phyloP scores from a whole-genome alignment of 73 alveolate genomes.

The Urostyla sp. region DNA sequence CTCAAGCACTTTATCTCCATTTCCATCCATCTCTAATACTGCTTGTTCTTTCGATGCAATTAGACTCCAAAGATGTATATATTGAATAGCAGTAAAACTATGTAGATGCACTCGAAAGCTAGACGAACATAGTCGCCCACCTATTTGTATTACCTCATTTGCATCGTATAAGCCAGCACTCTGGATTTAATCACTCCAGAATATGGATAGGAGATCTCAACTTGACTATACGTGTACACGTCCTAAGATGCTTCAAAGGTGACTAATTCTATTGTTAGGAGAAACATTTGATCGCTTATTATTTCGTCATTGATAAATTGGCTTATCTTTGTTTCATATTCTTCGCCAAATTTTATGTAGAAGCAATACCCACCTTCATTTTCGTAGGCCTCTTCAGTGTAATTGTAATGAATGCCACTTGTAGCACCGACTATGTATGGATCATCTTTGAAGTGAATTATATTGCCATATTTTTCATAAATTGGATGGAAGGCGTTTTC shows the following conservation, averaged over 20 bases:
- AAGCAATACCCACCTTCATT: constrained; percentile 16
- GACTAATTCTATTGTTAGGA: constrained; percentile 52
- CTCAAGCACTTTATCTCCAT: constrained; percentile 57
- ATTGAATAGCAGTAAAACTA: constrained; percentile 48
- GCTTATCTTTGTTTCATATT: background rate
- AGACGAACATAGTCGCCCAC: constrained; percentile 53
- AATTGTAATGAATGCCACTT: background rate
- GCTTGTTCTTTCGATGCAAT: constrained; percentile 15
- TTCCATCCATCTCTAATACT: constrained; percentile 66
- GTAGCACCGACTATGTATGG: constrained; percentile 8
- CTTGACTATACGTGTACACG: constrained; percentile 43
- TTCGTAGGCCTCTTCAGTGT: constrained; percentile 4
- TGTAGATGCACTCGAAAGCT: constrained; percentile 59
- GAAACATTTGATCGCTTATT: constrained; percentile 32
- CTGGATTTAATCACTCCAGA: constrained; percentile 53
- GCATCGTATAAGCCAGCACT: constrained; percentile 44
- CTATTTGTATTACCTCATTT: constrained; percentile 38
- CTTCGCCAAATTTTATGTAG: constrained; percentile 2
- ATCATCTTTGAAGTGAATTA: background rate
- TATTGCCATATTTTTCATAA: constrained; percentile 8
- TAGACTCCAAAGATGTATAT: constrained; percentile 51
- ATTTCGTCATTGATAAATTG: constrained; percentile 26
- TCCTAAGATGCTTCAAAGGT: constrained; percentile 56
- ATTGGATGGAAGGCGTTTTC: background rate
- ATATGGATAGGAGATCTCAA: constrained; percentile 5